Evolutionary conservation across 495 filamentous ascomycete genomes (phyloP).

Genomic region (Immersiella caudata): DNA sequence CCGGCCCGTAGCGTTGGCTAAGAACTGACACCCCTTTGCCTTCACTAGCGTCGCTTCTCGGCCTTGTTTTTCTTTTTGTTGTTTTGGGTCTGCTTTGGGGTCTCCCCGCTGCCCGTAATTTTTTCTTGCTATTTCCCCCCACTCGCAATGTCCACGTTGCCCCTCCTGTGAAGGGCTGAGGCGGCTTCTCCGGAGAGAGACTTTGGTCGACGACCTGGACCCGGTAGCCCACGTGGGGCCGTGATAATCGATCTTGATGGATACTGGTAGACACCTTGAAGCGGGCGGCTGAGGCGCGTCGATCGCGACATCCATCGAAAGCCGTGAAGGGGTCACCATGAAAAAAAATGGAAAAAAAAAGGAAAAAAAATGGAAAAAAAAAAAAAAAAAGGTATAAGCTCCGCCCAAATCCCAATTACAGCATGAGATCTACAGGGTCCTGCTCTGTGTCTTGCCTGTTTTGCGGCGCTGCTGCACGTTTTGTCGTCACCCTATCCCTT

Average conservation of each 20-base stretch:
- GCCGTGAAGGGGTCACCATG: no score
- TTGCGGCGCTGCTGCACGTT: neutral
- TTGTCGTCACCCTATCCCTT: neutral
- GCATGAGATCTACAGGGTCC: conserved; percentile 17
- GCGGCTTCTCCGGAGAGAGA: neutral
- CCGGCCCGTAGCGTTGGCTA: conserved; percentile 12
- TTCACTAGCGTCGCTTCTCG: neutral
- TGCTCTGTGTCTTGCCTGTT: neutral
- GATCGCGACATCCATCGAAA: neutral
- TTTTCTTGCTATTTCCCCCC: neutral
- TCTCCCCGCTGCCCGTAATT: neutral
- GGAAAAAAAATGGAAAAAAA: no score
- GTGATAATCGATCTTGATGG: neutral
- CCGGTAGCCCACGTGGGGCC: neutral
- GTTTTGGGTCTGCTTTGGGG: neutral
- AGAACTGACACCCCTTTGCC: neutral
- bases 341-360: no score
- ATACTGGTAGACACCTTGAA: neutral
- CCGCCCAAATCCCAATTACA: neutral
- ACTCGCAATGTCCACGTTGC: neutral
- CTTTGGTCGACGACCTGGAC: neutral
- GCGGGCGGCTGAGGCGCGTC: no score
- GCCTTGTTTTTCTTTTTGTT: neutral
- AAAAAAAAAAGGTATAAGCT: conserved; percentile 1
- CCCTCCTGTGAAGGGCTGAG: neutral